Evolutionary conservation across 176 grass and related monocot genomes (phyloP), one percentile per base, ranked within the genome.

Genomic region (maize (Zea mays)): DNA sequence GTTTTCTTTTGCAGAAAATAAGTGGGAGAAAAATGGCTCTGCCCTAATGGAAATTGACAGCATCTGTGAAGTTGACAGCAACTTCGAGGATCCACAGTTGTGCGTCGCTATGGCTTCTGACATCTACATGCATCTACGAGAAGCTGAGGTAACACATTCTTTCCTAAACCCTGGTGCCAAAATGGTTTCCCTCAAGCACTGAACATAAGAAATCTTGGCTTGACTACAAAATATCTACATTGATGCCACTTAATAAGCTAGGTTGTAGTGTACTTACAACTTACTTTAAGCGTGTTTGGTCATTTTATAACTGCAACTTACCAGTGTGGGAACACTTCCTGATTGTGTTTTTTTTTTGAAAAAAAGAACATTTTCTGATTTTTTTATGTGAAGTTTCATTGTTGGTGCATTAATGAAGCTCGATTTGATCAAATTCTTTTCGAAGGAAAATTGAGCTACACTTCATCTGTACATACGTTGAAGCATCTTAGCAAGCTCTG

Each of bases 31-130:
- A 54, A 81, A 82, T 80, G 51, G 11, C 79, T 57, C 86, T 77
- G 47, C 66, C 36, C 61, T 75, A 58, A 97, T 93, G 91, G 89
- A 93, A 82, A 81, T 84, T 15, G 84, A 93, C 59, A 17, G 76
- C 37, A 10, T 93, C 65, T 82, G 88, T 68, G 70, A 90, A 67
- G 82, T 90, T 61, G 94, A 97, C 74, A 86, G 79, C 59, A 81
- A 97, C 58, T 87, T 65, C 2, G 51, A 86, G 72, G 87, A 97
- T 76, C 89, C 94, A 20, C 94, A 97, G 64, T 76, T 94, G 46
- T 97, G 94, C 81, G 87, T 89, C 34, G 87, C 94, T 80, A 84
- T 97, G 69, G 94, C 86, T 86, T 93, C 86, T 65, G 94, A 97
- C 65, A 93, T 97, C 10, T 97, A 97, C 65, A 91, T 71, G 67